Percentiles rank a stretch among this genome's conserved stretches.
phyloP scores from a whole-genome alignment of 768 basidiomycete species.

The Suillus subluteus region DNA sequence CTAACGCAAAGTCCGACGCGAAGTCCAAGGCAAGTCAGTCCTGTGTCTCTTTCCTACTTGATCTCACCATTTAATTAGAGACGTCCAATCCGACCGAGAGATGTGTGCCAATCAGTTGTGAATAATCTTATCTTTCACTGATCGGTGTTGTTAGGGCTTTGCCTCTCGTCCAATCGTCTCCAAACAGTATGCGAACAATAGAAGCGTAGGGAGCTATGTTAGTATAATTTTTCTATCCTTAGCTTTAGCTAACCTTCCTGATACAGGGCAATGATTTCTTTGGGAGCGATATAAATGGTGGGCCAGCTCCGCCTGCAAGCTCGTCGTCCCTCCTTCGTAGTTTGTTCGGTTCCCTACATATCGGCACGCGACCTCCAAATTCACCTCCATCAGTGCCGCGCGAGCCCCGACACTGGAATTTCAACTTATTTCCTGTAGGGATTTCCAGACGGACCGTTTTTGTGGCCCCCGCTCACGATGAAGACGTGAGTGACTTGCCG shows the following conservation, averaged over 20 bases:
- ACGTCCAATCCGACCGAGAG: not conserved
- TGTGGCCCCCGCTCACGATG: not conserved
- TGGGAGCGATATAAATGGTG: not conserved
- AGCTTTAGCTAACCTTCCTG: not conserved
- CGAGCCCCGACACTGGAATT: not conserved
- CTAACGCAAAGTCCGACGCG: not conserved
- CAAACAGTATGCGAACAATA: slow-evolving; percentile 23
- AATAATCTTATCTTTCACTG: not conserved
- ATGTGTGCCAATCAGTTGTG: not conserved
- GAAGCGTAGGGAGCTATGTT: slow-evolving; percentile 2
- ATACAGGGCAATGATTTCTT: not conserved
- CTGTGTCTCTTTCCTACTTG: too few relatives aligned
- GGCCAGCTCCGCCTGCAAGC: not conserved
- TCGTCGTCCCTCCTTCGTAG: not conserved
- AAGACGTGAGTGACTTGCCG: not conserved
- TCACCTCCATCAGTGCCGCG: not conserved
- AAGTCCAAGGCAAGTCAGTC: not conserved
- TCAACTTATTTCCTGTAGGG: not conserved
- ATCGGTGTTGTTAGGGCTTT: not conserved
- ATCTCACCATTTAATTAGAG: not conserved
- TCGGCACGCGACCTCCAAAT: not conserved
- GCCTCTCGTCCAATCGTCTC: not conserved
- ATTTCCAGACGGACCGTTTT: not conserved
- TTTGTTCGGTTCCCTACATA: not conserved
- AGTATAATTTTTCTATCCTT: not conserved